These are phyloP conservation scores for Waltergamsia citrina DNA, from an alignment of 2,329 filamentous ascomycete genomes.

Conservation along the genomic window DNA sequence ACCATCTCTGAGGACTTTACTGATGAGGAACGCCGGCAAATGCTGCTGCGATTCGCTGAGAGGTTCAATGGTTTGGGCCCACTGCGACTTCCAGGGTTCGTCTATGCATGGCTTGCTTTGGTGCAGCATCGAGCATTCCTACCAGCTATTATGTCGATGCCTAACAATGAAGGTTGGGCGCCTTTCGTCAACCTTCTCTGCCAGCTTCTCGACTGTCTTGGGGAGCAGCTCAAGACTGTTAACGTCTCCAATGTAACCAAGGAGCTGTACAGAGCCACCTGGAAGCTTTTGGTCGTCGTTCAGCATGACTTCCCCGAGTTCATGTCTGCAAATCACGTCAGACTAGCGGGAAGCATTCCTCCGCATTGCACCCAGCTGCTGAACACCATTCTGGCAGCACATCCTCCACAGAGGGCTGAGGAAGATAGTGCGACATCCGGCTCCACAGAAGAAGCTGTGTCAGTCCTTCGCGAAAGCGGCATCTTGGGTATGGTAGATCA, in stretches of 20 bases:
- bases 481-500: slow-evolving; percentile 51
- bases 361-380: slow-evolving; percentile 78
- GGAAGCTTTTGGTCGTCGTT: slow-evolving; percentile 75
- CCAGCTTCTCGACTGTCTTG: slow-evolving; percentile 63
- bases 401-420: slow-evolving; percentile 70
- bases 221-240: slow-evolving; percentile 68
- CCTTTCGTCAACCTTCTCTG: slow-evolving; percentile 65
- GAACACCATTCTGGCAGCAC: slow-evolving; percentile 79
- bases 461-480: slow-evolving; percentile 43
- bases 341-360: slow-evolving; percentile 72
- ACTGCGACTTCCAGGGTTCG: slow-evolving; percentile 67
- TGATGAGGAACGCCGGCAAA: slow-evolving; percentile 54
- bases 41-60: slow-evolving; percentile 63
- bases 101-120: slow-evolving; percentile 76
- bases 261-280: slow-evolving; percentile 73
- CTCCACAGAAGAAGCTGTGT: slow-evolving; percentile 39
- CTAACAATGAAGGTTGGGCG: slow-evolving; percentile 64
- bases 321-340: slow-evolving; percentile 75
- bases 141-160: slow-evolving; percentile 62
- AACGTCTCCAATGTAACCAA: slow-evolving; percentile 62
- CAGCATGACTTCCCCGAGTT: slow-evolving; percentile 96
- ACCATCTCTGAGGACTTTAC: slow-evolving; percentile 46
- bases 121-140: slow-evolving; percentile 80
- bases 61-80: slow-evolving; percentile 70
- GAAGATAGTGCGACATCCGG: slow-evolving; percentile 35